Evolutionary conservation across 352 stramenopile genomes (phyloP), one percentile per base, ranked within the genome.

Genomic region (Phytophthora hibernalis): DNA sequence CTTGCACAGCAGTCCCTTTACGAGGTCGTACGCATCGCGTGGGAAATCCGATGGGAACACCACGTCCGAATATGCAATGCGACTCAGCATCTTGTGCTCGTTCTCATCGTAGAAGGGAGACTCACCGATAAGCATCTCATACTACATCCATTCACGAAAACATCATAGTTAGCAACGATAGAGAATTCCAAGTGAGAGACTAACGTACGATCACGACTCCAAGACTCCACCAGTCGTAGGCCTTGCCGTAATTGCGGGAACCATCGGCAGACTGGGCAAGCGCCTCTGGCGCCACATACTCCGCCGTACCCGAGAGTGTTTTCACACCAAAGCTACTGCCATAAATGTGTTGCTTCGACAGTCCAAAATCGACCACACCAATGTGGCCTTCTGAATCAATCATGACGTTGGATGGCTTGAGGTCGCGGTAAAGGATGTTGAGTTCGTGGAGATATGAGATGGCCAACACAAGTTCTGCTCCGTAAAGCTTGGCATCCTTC

Each of bases 341-440:
- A 51, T 95, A 92, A 51, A 95, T 96, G 59, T 96, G 85, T 54
- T 96, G 89, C 65, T 95, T 95, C 10, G 87, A 95, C 5, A 96
- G 65, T 9, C 89, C 89, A 78, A 96, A 96, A 65, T 96, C 89
- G 3, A 96, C 89, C 22, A 96, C 85, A 37, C 87, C 89, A 28
- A 96, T 96, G 66, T 96, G 89, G 24, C 89, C 89, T 50, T 96
- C 85, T 0, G 83, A 82, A 61, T 96, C 89, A 33, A 96, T 95
- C 89, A 96, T 96, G 30, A 96, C 75, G 70, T 96, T 96, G 11
- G 87, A 95, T 18, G 89, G 89, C 73, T 96, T 96, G 48, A 96
- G 67, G 53, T 96, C 89, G 33, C 89, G 83, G 43, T 96, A 96
- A 13, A 96, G 61, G 61, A 96, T 96, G 76, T 96, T 95, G 28